Base-by-base conservation (phyloP, 2,329 filamentous ascomycete genomes). In the Penicillium sp. region DNA sequence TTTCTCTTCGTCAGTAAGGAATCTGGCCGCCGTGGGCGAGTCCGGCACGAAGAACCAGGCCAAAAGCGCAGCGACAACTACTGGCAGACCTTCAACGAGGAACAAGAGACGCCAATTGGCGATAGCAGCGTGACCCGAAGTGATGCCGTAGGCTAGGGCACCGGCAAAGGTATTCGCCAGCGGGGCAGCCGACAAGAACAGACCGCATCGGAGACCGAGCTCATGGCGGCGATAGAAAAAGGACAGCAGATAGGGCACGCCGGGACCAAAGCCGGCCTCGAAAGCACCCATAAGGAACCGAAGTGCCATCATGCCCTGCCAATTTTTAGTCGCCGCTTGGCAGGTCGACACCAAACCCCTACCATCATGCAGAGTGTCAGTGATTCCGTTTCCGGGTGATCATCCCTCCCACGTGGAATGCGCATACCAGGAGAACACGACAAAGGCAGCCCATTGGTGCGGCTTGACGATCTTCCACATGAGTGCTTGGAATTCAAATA, bases 141-240 rank as follows among this genome's bases (percentile, higher is more conserved):
- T 84, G 64, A 89, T 86, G 4, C 79, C 82, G 51, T 84, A 87
- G 1, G 84, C 84, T 5, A 87, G 73, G 3, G 83, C 84, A 2
- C 85, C 85, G 0, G 90, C 89, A 66, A 95, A 92, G 1, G 85
- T 86, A 38, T 89, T 94, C 1, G 90, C 90, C 4, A 95, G 79
- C 1, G 86, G 85, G 0, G 85, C 84, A 0, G 75, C 74, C 18
- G 75, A 74, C 11, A 79, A 58, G 56, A 84, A 85, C 20, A 85
- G 64, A 2, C 81, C 82, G 46, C 77, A 78, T 3, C 82, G 72
- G 27, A 83, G 71, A 28, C 82, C 82, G 11, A 84, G 68, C 57
- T 81, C 80, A 31, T 80, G 73, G 13, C 82, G 72, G 7, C 80
- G 75, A 61, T 85, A 86, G 70, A 85, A 83, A 65, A 82, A 83